phyloP scores from a whole-genome alignment of 441 rosid species.

The Arabidopsis hybrid region DNA sequence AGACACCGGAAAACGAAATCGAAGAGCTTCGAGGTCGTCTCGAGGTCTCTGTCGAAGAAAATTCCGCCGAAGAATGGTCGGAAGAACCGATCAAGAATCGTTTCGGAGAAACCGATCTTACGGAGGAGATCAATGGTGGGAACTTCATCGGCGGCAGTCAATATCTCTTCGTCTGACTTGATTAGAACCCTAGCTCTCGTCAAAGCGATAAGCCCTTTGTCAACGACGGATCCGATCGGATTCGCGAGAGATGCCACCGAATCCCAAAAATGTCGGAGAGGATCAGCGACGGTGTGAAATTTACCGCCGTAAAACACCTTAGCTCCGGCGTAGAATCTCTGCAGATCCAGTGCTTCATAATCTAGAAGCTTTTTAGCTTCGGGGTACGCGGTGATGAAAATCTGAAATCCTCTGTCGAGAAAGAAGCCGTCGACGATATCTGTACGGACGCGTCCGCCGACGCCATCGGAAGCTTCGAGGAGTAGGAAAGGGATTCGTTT shows the following conservation, averaged over 20 bases:
- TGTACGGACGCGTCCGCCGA: constrained; percentile 91
- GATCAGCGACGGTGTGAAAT: constrained; percentile 89
- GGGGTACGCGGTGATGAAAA: constrained; percentile 90
- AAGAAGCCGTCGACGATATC: constrained; percentile 78
- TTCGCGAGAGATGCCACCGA: constrained; percentile 66
- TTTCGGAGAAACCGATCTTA: constrained; percentile 71
- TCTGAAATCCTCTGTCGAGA: constrained; percentile 94
- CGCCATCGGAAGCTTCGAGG: constrained; percentile 80
- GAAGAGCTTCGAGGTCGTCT: constrained; percentile 81
- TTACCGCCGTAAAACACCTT: constrained; percentile 61
- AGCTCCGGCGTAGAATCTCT: constrained; percentile 83
- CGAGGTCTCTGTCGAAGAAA: constrained; percentile 80
- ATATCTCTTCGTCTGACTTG: constrained; percentile 63
- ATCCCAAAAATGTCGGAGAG: constrained; percentile 76
- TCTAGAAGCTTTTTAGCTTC: constrained; percentile 83
- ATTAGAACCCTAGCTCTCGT: constrained; percentile 63
- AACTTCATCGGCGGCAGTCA: constrained; percentile 54
- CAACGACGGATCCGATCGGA: constrained; percentile 81
- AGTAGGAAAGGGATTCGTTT: constrained; percentile 68
- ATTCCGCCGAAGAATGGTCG: constrained; percentile 92
- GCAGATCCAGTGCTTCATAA: constrained; percentile 59
- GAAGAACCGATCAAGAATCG: constrained; percentile 64
- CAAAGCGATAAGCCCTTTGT: constrained; percentile 73
- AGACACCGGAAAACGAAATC: constrained; percentile 86
- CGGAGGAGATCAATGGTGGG: constrained; percentile 59